These are phyloP conservation scores for Citeromyces matritensis DNA, from an alignment of 805 yeast genomes.

Conservation along the genomic window DNA sequence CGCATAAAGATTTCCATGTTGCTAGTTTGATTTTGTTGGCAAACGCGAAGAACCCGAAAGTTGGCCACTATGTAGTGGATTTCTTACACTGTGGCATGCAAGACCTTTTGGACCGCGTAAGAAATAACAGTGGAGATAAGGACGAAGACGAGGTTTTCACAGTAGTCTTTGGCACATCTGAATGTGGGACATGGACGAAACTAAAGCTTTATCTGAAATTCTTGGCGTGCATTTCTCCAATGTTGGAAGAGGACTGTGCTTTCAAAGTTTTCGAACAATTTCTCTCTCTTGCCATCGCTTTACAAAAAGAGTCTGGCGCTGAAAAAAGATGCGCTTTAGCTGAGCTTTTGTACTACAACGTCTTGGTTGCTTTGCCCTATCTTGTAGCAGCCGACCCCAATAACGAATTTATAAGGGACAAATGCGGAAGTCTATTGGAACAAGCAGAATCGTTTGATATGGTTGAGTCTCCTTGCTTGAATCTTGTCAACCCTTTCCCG, in stretches of 20 bases:
- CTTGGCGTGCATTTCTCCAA: slow-evolving; percentile 48
- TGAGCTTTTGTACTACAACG: slow-evolving; percentile 51
- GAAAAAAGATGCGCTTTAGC: slow-evolving; percentile 39
- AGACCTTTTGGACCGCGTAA: slow-evolving; percentile 23
- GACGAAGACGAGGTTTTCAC: slow-evolving; percentile 3
- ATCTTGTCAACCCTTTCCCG: too few species aligned
- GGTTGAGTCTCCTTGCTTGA: neutral
- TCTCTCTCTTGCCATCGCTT: slow-evolving; percentile 35
- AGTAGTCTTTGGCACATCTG: slow-evolving; percentile 11
- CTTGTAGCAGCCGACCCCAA: slow-evolving; percentile 9
- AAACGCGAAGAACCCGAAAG: slow-evolving; percentile 43
- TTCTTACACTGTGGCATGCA: slow-evolving; percentile 54
- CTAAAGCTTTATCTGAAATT: slow-evolving; percentile 61
- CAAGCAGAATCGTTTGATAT: slow-evolving; percentile 22
- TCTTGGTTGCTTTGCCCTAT: slow-evolving; percentile 52
- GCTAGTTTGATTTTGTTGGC: slow-evolving; percentile 53
- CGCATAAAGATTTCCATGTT: slow-evolving; percentile 72
- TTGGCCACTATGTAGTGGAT: slow-evolving; percentile 58
- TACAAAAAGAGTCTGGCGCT: slow-evolving; percentile 22
- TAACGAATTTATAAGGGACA: slow-evolving; percentile 11
- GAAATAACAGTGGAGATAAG: slow-evolving; percentile 3
- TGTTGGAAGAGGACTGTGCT: slow-evolving; percentile 32
- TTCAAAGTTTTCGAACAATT: slow-evolving; percentile 34
- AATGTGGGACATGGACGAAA: slow-evolving; percentile 51
- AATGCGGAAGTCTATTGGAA: slow-evolving; percentile 28